Percentiles rank a stretch among this genome's conserved stretches.
phyloP scores from a whole-genome alignment of 441 rosid genomes.

The Metrosideros polymorpha region DNA sequence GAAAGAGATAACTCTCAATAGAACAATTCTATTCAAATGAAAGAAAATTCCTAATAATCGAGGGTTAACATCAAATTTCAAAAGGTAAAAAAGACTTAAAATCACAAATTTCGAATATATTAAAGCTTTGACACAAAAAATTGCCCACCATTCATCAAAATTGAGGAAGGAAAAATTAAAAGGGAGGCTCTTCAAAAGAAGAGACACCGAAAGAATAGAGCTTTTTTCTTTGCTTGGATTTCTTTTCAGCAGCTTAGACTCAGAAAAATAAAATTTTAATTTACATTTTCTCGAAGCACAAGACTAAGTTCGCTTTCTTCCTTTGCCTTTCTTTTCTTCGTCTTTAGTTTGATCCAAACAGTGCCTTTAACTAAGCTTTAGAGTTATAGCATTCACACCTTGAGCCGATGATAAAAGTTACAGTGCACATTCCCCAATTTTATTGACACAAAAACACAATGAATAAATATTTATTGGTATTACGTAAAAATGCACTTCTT shows the following conservation, averaged over 20 bases:
- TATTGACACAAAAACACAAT: background rate
- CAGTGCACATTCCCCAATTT: background rate
- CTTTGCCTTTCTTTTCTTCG: background rate
- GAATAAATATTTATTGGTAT: background rate
- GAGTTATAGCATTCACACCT: background rate
- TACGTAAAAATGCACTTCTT: background rate
- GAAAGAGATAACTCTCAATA: background rate
- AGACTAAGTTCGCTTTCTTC: background rate
- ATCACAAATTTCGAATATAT: background rate
- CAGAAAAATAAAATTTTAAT: background rate
- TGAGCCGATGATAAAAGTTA: background rate
- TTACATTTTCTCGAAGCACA: background rate
- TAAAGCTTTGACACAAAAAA: background rate
- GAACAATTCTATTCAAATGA: background rate
- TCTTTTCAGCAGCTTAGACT: background rate
- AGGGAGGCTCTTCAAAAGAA: background rate
- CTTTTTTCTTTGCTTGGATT: background rate
- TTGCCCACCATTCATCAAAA: background rate
- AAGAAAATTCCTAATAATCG: background rate
- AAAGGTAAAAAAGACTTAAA: background rate
- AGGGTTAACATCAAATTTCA: background rate
- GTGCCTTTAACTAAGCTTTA: background rate
- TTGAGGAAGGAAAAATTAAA: background rate
- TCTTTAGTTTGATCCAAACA: background rate
- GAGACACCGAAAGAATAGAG: slow-evolving; percentile 20